Evolutionary conservation across 2,329 filamentous ascomycete genomes (phyloP).

Genomic region (Pseudogymnoascus sp.): DNA sequence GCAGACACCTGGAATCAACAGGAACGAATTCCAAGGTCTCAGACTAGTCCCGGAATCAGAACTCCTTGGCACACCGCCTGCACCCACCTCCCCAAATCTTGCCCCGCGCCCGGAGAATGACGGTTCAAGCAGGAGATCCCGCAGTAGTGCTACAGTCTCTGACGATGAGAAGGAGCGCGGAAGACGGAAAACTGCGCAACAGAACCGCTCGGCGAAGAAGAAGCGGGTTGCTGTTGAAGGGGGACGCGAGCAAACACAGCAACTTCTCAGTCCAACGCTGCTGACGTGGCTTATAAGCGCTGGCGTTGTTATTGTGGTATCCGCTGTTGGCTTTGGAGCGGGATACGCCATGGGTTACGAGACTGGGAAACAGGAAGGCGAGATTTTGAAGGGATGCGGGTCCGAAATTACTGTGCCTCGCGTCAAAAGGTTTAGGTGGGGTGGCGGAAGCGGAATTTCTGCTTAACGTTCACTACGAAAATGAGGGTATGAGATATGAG

Average conservation of each 20-base stretch:
- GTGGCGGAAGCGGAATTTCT: constrained; percentile 8
- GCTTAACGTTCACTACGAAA: constrained; percentile 1
- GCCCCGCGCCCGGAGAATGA: constrained; percentile 33
- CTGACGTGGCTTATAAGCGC: constrained; percentile 57
- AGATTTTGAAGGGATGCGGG: constrained; percentile 28
- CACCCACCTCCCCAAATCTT: constrained; percentile 24
- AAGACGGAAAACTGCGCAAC: neutral
- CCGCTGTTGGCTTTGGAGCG: constrained; percentile 60
- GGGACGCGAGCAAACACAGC: constrained; percentile 11
- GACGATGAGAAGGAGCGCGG: neutral
- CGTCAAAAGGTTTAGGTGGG: constrained; percentile 12
- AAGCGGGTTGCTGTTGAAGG: constrained; percentile 31
- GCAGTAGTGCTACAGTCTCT: neutral
- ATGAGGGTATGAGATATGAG: neutral
- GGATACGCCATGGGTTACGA: constrained; percentile 62
- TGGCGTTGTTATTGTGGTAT: constrained; percentile 59
- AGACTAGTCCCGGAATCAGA: constrained; percentile 54
- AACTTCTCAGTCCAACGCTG: constrained; percentile 50
- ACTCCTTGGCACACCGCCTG: constrained; percentile 35
- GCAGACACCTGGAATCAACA: constrained; percentile 7
- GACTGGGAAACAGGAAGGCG: constrained; percentile 51
- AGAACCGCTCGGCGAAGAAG: constrained; percentile 36
- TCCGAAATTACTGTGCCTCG: constrained; percentile 29
- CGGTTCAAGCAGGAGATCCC: constrained; percentile 24
- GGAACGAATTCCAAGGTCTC: constrained; percentile 47